phyloP scores from a whole-genome alignment of 2,329 filamentous ascomycete species.

The Lachnellula willkommii region DNA sequence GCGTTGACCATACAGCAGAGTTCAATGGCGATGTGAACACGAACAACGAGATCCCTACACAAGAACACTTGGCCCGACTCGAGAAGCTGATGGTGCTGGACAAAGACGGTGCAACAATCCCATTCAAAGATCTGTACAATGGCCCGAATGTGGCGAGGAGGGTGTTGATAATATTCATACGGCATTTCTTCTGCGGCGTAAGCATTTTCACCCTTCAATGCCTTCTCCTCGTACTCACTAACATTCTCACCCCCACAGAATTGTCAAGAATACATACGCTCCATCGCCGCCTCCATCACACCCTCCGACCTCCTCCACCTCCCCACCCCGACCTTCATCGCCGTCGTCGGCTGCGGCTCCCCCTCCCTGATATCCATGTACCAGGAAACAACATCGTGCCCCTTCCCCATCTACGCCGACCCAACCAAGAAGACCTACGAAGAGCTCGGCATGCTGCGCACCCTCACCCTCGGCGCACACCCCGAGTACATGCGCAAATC shows the following conservation, averaged over 20 bases:
- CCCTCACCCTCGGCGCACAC: conserved; percentile 40
- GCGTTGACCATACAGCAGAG: conserved; percentile 37
- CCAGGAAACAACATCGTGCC: conserved; percentile 40
- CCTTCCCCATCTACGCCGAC: conserved; percentile 54
- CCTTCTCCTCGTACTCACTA: not conserved
- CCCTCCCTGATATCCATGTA: conserved; percentile 52
- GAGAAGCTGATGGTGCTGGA: conserved; percentile 34
- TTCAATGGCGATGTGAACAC: conserved; percentile 53
- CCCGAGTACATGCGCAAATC: conserved; percentile 46
- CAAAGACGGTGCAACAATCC: conserved; percentile 26
- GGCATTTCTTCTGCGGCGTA: conserved; percentile 36
- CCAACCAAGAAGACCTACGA: conserved; percentile 48
- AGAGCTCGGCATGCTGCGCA: conserved; percentile 48
- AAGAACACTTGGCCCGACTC: conserved; percentile 45
- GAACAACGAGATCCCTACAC: conserved; percentile 50
- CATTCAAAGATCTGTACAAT: conserved; percentile 32
- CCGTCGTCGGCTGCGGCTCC: conserved; percentile 52
- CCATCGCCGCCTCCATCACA: conserved; percentile 27
- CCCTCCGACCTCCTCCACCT: conserved; percentile 29
- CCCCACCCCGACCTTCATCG: conserved; percentile 35
- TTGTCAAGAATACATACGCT: conserved; percentile 33
- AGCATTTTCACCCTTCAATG: conserved; percentile 4
- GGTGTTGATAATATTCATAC: conserved; percentile 33
- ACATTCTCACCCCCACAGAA: conserved; percentile 20
- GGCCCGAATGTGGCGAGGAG: conserved; percentile 30